Evolutionary conservation across 768 basidiomycete genomes (phyloP).

Genomic region (Candolleomyces eurysporus): DNA sequence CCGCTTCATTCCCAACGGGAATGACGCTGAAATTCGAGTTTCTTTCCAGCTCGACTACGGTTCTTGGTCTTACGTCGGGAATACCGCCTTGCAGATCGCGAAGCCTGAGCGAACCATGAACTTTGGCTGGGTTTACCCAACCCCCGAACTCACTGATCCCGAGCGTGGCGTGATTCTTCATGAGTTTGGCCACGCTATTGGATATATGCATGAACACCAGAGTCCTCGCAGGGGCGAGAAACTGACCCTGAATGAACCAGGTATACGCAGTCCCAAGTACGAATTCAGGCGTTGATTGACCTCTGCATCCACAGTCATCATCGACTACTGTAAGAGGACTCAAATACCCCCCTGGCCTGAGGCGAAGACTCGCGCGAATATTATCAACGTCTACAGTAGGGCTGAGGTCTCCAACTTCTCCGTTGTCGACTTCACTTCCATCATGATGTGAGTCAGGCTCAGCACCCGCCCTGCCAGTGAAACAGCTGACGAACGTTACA

Average conservation of each 20-base stretch:
- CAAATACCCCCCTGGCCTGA: background rate
- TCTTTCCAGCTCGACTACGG: slow-evolving; percentile 8
- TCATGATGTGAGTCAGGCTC: slow-evolving; percentile 16
- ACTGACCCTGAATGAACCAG: slow-evolving; percentile 8
- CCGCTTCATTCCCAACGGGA: background rate
- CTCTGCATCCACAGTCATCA: background rate
- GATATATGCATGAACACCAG: slow-evolving; percentile 16
- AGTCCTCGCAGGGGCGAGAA: slow-evolving; percentile 12
- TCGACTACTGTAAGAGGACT: background rate
- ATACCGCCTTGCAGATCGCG: background rate
- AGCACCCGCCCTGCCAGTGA: background rate
- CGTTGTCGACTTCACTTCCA: slow-evolving; percentile 11
- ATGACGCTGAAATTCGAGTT: slow-evolving; percentile 7
- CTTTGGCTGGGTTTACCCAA: slow-evolving; percentile 8
- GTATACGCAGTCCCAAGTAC: background rate
- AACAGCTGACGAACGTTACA: background rate
- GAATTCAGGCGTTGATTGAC: background rate
- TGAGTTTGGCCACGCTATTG: slow-evolving; percentile 17
- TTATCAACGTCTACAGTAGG: slow-evolving; percentile 7
- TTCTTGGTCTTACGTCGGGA: slow-evolving; percentile 14
- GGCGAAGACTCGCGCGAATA: background rate
- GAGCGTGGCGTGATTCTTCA: slow-evolving; percentile 16
- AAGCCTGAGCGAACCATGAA: slow-evolving; percentile 11
- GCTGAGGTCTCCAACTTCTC: slow-evolving; percentile 17
- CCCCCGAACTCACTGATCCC: background rate